Evolutionary conservation across 306 rosid genomes (phyloP).

Genomic region (Medicago ruthenica): DNA sequence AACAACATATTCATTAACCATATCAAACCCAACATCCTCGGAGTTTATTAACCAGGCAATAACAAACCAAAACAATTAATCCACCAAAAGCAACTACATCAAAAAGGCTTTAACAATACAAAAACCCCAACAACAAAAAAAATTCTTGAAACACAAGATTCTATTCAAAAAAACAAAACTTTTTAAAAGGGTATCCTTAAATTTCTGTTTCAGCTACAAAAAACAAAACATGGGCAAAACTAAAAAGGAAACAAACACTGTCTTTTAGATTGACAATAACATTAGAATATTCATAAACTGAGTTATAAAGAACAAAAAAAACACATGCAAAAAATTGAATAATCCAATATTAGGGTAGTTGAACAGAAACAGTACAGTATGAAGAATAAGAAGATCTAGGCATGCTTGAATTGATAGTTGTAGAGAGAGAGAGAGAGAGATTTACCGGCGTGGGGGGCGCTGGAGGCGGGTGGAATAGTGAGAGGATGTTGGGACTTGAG

Average conservation of each 20-base stretch:
- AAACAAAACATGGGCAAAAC: background rate
- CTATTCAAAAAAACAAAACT: background rate
- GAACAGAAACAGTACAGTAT: background rate
- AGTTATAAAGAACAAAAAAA: background rate
- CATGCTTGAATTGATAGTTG: constrained; percentile 33
- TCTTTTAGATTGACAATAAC: too few species aligned
- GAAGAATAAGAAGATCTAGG: constrained; percentile 37
- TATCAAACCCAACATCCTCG: constrained; percentile 7
- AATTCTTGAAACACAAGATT: too few species aligned
- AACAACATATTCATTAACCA: constrained; percentile 7
- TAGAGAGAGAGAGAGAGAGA: constrained; percentile 29
- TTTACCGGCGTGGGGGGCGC: constrained; percentile 31
- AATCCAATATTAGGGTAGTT: background rate
- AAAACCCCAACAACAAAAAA: background rate
- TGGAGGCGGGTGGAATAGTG: constrained; percentile 39
- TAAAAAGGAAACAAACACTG: background rate
- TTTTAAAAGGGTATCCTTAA: constrained; percentile 24
- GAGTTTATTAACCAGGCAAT: background rate
- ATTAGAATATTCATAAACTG: background rate
- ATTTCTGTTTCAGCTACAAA: background rate
- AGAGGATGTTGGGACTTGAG: constrained; percentile 24
- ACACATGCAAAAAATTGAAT: constrained; percentile 18
- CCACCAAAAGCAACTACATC: constrained; percentile 15
- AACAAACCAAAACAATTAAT: constrained; percentile 12
- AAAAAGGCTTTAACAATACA: background rate